Percentiles rank a stretch among this genome's conserved stretches.
phyloP scores from a whole-genome alignment of 805 yeast species.

The Nakazawaea ernobii region DNA sequence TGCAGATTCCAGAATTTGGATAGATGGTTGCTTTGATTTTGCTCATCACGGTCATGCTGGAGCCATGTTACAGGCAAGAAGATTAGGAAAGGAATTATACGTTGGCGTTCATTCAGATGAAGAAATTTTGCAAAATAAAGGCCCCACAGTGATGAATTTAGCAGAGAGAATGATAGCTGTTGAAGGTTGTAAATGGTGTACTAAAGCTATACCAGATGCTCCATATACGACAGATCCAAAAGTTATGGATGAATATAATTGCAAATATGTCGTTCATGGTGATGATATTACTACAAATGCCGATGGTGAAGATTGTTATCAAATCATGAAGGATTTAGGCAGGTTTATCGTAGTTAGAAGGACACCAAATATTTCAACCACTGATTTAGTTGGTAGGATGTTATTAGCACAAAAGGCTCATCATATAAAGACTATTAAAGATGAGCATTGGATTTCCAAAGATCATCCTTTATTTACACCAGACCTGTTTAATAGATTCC shows the following conservation, averaged over 20 bases:
- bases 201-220: conserved; percentile 64
- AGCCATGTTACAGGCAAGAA: conserved; percentile 90
- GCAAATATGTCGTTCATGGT: conserved; percentile 95
- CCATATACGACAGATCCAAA: conserved; percentile 91
- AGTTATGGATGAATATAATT: conserved; percentile 67
- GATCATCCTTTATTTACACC: conserved; percentile 16
- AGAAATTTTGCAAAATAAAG: conserved; percentile 78
- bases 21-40: conserved; percentile 97
- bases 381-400: conserved; percentile 91
- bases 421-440: conserved; percentile 36
- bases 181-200: conserved; percentile 86
- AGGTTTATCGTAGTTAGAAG: conserved; percentile 86
- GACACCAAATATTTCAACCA: conserved; percentile 91
- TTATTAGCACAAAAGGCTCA: conserved; percentile 55
- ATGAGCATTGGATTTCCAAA: conserved; percentile 16
- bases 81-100: conserved; percentile 64
- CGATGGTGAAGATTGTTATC: conserved; percentile 90
- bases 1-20: conserved; percentile 62
- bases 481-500: conserved; percentile 37
- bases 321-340: conserved; percentile 76
- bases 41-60: conserved; percentile 99
- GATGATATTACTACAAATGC: conserved; percentile 98
- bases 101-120: conserved; percentile 94
- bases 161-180: conserved; percentile 82
- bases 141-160: conserved; percentile 87